Percentiles rank a stretch among this genome's conserved stretches.
Evolutionary conservation across 148 eudicot species (phyloP).

Genomic region (Amaranthus cruentus): DNA sequence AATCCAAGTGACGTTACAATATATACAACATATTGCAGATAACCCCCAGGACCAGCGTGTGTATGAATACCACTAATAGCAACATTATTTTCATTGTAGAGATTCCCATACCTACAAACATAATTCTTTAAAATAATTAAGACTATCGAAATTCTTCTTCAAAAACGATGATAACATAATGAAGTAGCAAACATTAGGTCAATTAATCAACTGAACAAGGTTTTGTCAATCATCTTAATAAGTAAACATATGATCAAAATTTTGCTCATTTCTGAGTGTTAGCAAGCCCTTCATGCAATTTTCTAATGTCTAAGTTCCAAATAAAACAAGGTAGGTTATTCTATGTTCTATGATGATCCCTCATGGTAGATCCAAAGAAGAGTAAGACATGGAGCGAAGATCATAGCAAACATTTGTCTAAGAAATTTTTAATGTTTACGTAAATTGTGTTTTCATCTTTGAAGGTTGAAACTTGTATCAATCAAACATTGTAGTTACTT

Average conservation of each 20-base stretch:
- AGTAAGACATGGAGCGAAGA: too few species aligned
- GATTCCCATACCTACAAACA: conserved; percentile 71
- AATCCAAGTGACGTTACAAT: conserved; percentile 90
- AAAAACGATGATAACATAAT: neutral
- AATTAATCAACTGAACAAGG: neutral
- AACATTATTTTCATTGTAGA: conserved; percentile 84
- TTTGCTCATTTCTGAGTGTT: neutral
- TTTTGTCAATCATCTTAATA: neutral
- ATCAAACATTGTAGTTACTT: too few species aligned
- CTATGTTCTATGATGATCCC: too few species aligned
- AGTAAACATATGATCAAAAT: neutral
- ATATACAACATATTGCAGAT: conserved; percentile 89
- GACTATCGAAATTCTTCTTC: neutral
- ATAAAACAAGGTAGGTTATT: too few species aligned
- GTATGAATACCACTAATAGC: conserved; percentile 98
- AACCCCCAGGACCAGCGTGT: conserved; percentile 98
- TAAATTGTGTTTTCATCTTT: too few species aligned
- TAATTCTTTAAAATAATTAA: conserved; percentile 10
- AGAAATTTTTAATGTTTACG: too few species aligned
- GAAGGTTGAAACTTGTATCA: too few species aligned
- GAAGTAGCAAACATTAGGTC: conserved; percentile 4
- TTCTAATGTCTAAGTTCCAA: too few species aligned
- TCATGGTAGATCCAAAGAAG: too few species aligned
- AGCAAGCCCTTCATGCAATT: too few species aligned
- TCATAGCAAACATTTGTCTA: too few species aligned